A percentile compares a stretch with the other conserved stretches of the same genome.
phyloP scores from a whole-genome alignment of 495 filamentous ascomycete genomes.

The Annulohypoxylon bovei region DNA sequence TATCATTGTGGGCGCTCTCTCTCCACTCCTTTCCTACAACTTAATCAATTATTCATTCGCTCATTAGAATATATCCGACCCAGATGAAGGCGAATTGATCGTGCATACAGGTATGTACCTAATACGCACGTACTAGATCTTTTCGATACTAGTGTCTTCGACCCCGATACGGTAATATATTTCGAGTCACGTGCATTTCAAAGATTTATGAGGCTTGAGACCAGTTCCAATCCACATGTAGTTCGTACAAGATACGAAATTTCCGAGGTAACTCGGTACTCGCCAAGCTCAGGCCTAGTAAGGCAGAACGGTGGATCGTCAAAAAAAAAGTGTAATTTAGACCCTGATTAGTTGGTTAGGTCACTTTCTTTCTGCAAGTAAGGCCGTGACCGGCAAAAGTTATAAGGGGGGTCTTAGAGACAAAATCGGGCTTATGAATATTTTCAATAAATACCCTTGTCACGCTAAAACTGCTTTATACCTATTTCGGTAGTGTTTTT shows the following conservation, averaged over 20 bases:
- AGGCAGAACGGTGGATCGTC: constrained; percentile 7
- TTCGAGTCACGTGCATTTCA: constrained; percentile 9
- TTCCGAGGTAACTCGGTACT: constrained; percentile 11
- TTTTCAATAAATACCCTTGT: too few relatives aligned
- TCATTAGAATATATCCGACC: neutral
- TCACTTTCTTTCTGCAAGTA: neutral
- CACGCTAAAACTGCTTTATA: too few relatives aligned
- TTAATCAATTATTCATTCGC: neutral
- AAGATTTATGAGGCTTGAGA: neutral
- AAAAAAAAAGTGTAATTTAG: neutral
- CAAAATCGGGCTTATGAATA: too few relatives aligned
- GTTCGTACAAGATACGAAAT: constrained; percentile 10
- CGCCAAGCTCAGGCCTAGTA: constrained; percentile 5
- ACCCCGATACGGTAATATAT: neutral
- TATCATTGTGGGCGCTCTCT: neutral
- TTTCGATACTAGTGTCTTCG: neutral
- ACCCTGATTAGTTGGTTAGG: neutral
- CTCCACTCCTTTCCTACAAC: neutral
- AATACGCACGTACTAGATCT: too few relatives aligned
- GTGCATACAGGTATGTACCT: too few relatives aligned
- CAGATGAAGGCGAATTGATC: too few relatives aligned
- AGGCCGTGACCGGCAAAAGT: too few relatives aligned
- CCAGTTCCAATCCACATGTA: neutral
- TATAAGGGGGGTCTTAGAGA: too few relatives aligned
- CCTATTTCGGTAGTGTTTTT: too few relatives aligned